Percentiles rank a stretch among this genome's conserved stretches.
Evolutionary conservation across 257 asterid species (phyloP).

Genomic region (Solanum rostratum): DNA sequence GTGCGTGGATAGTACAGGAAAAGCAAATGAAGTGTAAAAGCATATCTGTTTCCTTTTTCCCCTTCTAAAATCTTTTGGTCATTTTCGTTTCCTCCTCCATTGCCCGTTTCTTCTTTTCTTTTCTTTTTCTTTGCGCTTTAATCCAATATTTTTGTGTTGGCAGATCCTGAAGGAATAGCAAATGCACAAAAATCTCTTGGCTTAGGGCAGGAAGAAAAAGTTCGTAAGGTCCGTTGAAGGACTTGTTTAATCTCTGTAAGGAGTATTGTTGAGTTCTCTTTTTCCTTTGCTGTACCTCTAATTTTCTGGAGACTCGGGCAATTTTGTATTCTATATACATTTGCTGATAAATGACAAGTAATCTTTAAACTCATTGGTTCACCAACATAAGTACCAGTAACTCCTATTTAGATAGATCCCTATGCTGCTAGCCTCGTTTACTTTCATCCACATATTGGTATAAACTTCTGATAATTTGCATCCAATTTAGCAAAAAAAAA

Average conservation of each 20-base stretch:
- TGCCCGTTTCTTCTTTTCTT: not conserved
- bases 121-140: not conserved
- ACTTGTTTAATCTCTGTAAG: not conserved
- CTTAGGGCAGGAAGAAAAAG: conserved; percentile 78
- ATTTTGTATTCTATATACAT: not conserved
- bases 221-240: conserved; percentile 54
- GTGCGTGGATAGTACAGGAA: not conserved
- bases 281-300: not conserved
- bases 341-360: not conserved
- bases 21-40: not conserved
- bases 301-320: not conserved
- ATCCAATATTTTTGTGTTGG: conserved; percentile 9
- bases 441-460: conserved; percentile 54
- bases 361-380: not conserved
- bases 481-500: conserved; percentile 22
- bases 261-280: not conserved
- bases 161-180: conserved; percentile 93
- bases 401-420: conserved; percentile 27
- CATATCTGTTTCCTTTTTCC: not conserved
- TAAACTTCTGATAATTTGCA: conserved; percentile 43
- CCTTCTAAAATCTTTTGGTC: not conserved
- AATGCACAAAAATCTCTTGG: conserved; percentile 93
- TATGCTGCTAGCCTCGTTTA: conserved; percentile 45
- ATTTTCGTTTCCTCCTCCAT: not conserved
- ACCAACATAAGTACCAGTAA: not conserved